Evolutionary conservation across 1,284 basidiomycete genomes (phyloP), one percentile per base, ranked within the genome.

Genomic region (Spongiforma sp.): DNA sequence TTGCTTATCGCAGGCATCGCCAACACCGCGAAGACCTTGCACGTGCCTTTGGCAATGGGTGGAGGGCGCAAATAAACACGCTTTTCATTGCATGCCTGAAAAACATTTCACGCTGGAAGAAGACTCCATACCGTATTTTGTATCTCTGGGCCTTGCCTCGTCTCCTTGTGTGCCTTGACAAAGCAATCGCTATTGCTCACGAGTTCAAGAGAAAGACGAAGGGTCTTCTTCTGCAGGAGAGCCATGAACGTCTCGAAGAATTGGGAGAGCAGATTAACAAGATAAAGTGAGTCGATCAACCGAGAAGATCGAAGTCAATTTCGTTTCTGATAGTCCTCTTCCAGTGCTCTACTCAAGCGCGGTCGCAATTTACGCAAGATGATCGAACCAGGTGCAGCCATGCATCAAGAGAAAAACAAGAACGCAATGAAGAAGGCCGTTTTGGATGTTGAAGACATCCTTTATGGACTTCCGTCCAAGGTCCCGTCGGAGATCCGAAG

Each of bases 131-230:
- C 67, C 80, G 80, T 24, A 62, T 75, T 4, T 72, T 84, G 21
- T 85, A 82, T 70, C 76, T 86, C 5, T 85, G 85, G 2, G 81
- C 84, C 8, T 73, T 88, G 7, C 84, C 86, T 1, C 82, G 81
- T 65, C 70, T 85, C 6, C 75, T 86, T 26, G 71, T 82, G 5
- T 84, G 79, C 63, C 75, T 88, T 24, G 80, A 86, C 30, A 68
- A 73, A 26, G 73, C 79, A 14, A 72, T 77, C 14, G 59, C 66
- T 1, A 61, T 75, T 28, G 69, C 77, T 3, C 64, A 73, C 39
- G 65, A 72, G 3, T 67, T 68, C 24, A 84, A 83, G 69, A 69
- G 52, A 11, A 67, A 69, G 28, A 78, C 75, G 3, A 83, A 78
- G 66, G 71, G 76, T 54, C 73, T 76, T 21, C 66, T 80, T 17